Evolutionary conservation across 2,329 filamentous ascomycete genomes (phyloP), one percentile per base, ranked within the genome.

Genomic region (Sclerotinia trifoliorum): DNA sequence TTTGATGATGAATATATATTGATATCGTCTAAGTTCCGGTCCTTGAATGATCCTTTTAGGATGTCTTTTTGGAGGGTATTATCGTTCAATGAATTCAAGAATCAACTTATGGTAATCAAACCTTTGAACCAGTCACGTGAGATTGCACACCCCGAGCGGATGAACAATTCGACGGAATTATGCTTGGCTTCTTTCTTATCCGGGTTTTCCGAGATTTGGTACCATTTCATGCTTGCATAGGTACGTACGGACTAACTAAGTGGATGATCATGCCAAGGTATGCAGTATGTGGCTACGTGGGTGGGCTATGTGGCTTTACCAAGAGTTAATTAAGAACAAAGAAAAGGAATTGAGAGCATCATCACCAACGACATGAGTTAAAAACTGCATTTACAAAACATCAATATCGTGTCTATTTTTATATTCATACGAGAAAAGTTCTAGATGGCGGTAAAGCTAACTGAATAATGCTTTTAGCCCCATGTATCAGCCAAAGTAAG

Each of bases 361-460:
- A 55, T 35, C 5, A 48, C 42, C 57, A 61, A 35, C 19, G 44
- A 19, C 13, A 19, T 35, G 42, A 35, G 24, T 11, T 48, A 5
- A 32, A 32, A 46, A 44, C 29, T 21, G 8, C 10, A 29, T 32
- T 11, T 32, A 8, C 21, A 32, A 60, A 60, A 46, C 57, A 46
- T 32, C 24, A 8, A 46, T n/a, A 7, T 32, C 42, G 56, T 29
- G 32, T 57, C 55, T 44, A 44, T 58, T 44, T 44, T 44, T 44
- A 29, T 29, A 44, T 44, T 17, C 2, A 26, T 21, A 46, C 19
- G 26, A 60, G 4, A 46, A 21, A 15, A 21, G 24, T 6, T 29
- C 56, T 60, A 15, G 24, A 46, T 60, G 35, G 56, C 56, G 39
- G 39, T 29, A 58, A 44, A 19, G 39, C 56, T 29, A 26, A 58